A percentile compares a stretch with the other conserved stretches of the same genome.
Evolutionary conservation across 129 eudicot genomes (phyloP).

Genomic region (Calendula officinalis): DNA sequence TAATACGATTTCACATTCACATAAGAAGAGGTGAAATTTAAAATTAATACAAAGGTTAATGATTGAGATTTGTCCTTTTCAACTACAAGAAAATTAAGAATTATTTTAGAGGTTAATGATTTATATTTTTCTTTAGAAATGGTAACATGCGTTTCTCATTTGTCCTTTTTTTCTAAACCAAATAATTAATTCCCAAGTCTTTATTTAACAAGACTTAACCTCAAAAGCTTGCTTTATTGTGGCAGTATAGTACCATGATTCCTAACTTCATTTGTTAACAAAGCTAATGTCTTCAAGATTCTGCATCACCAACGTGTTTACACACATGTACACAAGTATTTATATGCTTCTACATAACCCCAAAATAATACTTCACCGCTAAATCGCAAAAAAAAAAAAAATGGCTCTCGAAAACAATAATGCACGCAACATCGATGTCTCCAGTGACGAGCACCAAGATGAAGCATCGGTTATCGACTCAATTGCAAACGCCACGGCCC

Average conservation of each 20-base stretch:
- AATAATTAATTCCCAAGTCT: not conserved
- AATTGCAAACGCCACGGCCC: not conserved
- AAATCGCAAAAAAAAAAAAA: not conserved
- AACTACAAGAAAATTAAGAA: too few species aligned
- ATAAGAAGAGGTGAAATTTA: too few species aligned
- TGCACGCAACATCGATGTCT: not conserved
- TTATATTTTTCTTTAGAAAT: too few species aligned
- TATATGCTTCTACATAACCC: not conserved
- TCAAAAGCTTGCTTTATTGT: not conserved
- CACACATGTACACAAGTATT: not conserved
- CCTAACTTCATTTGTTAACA: conserved; percentile 8
- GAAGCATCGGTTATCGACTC: not conserved
- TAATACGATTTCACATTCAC: too few species aligned
- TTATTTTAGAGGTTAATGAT: too few species aligned
- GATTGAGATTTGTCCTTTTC: too few species aligned
- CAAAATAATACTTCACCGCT: not conserved
- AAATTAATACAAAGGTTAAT: too few species aligned
- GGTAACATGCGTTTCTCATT: too few species aligned
- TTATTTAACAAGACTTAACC: too few species aligned
- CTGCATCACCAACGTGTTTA: not conserved
- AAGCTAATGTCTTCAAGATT: conserved; percentile 10
- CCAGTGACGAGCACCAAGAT: not conserved
- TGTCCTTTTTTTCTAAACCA: not conserved
- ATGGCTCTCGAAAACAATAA: not conserved
- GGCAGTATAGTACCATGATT: not conserved